phyloP scores from a whole-genome alignment of 1,284 basidiomycete species.

The Trametes versicolor region DNA sequence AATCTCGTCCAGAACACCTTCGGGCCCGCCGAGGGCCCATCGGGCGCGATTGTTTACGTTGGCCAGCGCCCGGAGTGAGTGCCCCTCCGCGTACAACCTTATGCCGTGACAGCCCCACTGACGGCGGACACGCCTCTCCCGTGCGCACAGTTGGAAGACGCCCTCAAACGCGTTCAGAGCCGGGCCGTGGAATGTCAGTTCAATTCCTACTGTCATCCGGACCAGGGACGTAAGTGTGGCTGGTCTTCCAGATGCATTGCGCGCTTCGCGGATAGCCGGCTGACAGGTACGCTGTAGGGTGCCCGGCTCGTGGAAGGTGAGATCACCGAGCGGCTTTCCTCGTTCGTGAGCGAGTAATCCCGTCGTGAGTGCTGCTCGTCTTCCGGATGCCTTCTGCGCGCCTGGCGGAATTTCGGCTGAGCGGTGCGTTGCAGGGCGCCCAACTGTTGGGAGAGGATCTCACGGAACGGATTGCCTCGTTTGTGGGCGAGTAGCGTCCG shows the following conservation, averaged over 20 bases:
- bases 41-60: constrained; percentile 77
- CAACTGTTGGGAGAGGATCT: constrained; percentile 63
- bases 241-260: constrained; percentile 9
- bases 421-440: constrained; percentile 47
- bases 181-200: constrained; percentile 70
- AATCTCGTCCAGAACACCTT: constrained; percentile 67
- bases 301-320: constrained; percentile 65
- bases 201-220: constrained; percentile 80
- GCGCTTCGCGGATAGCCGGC: constrained; percentile 19
- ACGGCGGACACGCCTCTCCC: constrained; percentile 1
- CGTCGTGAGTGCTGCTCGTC: constrained; percentile 57
- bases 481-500: constrained; percentile 26
- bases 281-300: constrained; percentile 43
- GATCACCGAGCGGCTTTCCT: constrained; percentile 30
- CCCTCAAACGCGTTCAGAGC: constrained; percentile 69
- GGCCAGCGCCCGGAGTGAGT: constrained; percentile 75
- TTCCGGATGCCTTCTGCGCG: constrained; percentile 16
- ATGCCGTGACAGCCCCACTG: constrained; percentile 11
- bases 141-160: constrained; percentile 68
- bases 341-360: too few species aligned
- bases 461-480: constrained; percentile 30
- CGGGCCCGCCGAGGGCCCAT: constrained; percentile 58
- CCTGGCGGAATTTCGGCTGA: constrained; percentile 14
- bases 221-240: constrained; percentile 66
- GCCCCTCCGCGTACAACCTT: constrained; percentile 8